Percentiles rank a stretch among this genome's conserved stretches.
These are phyloP conservation scores for Lagenidium giganteum DNA, from an alignment of 352 stramenopile species.

Conservation along the genomic window DNA sequence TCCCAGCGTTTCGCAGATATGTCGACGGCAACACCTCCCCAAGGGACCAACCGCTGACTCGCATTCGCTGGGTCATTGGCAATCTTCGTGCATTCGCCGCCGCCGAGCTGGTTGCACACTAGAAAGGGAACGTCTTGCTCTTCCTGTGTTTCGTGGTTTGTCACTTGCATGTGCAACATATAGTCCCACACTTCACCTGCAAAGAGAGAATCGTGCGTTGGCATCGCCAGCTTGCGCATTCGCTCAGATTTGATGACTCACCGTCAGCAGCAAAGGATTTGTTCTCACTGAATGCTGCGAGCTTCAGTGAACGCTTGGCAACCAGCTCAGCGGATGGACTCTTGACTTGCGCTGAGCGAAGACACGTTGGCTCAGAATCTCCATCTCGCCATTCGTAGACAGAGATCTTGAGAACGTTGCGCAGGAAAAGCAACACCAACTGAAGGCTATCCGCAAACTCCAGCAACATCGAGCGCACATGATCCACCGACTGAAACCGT, in stretches of 20 bases:
- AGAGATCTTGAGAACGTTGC: slow-evolving; percentile 80
- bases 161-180: slow-evolving; percentile 37
- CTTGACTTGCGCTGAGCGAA: slow-evolving; percentile 42
- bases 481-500: slow-evolving; percentile 43
- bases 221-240: too few relatives aligned
- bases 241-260: too few relatives aligned
- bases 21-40: slow-evolving; percentile 76
- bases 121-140: slow-evolving; percentile 30
- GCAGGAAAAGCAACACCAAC: slow-evolving; percentile 85
- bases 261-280: too few relatives aligned
- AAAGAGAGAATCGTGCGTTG: too few relatives aligned
- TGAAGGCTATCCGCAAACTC: slow-evolving; percentile 61
- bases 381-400: slow-evolving; percentile 68
- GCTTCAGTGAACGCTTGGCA: slow-evolving; percentile 46
- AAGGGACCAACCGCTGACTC: slow-evolving; percentile 72
- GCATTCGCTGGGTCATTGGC: slow-evolving; percentile 58
- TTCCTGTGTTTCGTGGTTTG: slow-evolving; percentile 1
- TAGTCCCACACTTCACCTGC: slow-evolving; percentile 61
- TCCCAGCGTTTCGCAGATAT: slow-evolving; percentile 8
- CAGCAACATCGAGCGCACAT: slow-evolving; percentile 52
- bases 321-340: slow-evolving; percentile 47
- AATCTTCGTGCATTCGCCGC: slow-evolving; percentile 57
- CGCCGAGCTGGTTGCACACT: slow-evolving; percentile 87
- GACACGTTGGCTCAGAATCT: slow-evolving; percentile 22
- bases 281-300: slow-evolving; percentile 23